Evolutionary conservation across 2,329 filamentous ascomycete genomes (phyloP).

Genomic region (Falciphora oryzae): DNA sequence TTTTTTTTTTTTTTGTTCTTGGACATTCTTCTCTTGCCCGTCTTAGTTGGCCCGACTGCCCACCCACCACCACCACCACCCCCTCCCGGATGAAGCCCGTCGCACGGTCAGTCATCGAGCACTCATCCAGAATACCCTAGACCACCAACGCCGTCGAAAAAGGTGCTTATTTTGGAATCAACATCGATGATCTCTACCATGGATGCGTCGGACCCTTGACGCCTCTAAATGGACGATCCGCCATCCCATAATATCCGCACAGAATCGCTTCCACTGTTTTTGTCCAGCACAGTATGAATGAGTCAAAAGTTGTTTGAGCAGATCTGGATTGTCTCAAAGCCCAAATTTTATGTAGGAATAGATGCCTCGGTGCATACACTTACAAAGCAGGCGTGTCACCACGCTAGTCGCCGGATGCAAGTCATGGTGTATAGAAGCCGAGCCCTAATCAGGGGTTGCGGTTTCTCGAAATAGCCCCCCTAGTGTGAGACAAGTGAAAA

Average conservation of each 20-base stretch:
- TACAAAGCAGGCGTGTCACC: neutral
- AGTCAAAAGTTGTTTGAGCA: neutral
- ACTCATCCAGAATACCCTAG: neutral
- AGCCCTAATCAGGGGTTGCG: too few species aligned
- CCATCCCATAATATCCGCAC: too few species aligned
- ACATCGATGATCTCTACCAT: neutral
- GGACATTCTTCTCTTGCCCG: neutral
- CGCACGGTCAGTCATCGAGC: neutral
- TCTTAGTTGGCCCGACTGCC: too few species aligned
- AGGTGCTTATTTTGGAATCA: conserved; percentile 3
- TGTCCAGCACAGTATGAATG: too few species aligned
- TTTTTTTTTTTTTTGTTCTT: too few species aligned
- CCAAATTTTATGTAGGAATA: neutral
- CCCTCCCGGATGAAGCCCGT: too few species aligned
- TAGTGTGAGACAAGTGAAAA: neutral
- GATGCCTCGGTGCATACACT: neutral
- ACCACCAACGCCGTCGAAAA: neutral
- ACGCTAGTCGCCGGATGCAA: neutral
- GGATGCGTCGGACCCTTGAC: neutral
- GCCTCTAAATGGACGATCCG: neutral
- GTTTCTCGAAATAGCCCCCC: neutral
- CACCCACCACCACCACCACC: neutral
- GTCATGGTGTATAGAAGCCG: neutral
- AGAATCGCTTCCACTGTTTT: neutral
- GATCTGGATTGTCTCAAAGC: neutral